Conservation (phyloP, 2,329 filamentous ascomycete species). For the Delphinella strobiligena region DNA sequence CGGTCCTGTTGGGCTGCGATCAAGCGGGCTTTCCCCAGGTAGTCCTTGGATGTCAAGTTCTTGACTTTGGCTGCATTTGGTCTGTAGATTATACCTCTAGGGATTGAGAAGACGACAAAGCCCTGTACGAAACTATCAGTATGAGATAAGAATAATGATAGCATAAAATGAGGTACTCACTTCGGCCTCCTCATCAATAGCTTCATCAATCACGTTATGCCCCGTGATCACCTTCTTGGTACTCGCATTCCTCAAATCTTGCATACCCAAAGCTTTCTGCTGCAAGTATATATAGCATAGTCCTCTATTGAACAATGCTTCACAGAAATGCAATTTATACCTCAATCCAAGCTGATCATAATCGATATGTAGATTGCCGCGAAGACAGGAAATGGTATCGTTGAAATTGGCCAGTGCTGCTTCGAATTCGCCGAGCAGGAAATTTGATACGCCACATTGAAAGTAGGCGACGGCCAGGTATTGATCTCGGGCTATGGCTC, state of each 20-base stretch:
- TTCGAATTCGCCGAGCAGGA: conserved; percentile 91
- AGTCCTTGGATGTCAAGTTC: conserved; percentile 95
- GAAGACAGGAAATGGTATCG: conserved; percentile 85
- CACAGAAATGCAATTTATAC: conserved; percentile 95
- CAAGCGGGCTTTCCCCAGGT: conserved; percentile 87
- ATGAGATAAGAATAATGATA: not conserved
- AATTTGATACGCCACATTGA: conserved; percentile 96
- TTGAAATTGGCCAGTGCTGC: conserved; percentile 98
- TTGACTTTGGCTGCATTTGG: conserved; percentile 97
- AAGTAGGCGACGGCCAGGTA: conserved; percentile 98
- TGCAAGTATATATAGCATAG: conserved; percentile 96
- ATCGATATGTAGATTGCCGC: conserved; percentile 94
- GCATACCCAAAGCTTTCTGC: conserved; percentile 79
- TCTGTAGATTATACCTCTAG: conserved; percentile 86
- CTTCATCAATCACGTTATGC: conserved; percentile 96
- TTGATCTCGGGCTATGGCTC: conserved; percentile 78
- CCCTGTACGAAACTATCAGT: conserved; percentile 47
- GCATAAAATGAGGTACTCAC: conserved; percentile 39
- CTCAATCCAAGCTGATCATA: conserved; percentile 91
- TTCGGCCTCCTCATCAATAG: conserved; percentile 85
- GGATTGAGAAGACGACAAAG: conserved; percentile 97
- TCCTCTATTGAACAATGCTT: conserved; percentile 93
- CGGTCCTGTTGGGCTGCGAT: conserved; percentile 52
- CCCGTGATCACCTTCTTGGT: conserved; percentile 95
- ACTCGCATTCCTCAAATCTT: conserved; percentile 79